Conservation (phyloP, 257 asterid species). For the Nicotiana benthamiana region DNA sequence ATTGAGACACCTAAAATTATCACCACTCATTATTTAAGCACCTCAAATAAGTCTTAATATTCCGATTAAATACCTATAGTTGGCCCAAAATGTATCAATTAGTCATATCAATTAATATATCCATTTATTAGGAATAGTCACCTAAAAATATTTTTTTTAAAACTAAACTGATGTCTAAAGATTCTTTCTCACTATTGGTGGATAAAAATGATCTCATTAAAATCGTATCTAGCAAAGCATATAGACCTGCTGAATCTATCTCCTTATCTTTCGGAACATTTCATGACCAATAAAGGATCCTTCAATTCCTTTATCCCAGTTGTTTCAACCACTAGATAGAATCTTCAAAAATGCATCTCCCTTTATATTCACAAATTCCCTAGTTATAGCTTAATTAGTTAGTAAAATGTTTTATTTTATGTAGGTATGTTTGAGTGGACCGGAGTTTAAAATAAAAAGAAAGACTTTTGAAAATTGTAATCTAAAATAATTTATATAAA, state of each 20-base stretch:
- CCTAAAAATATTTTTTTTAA: not conserved
- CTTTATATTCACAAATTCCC: not conserved
- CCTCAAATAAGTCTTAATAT: too few species aligned
- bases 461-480: too few species aligned
- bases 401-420: too few species aligned
- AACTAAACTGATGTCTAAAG: not conserved
- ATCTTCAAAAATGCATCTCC: not conserved
- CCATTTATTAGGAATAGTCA: not conserved
- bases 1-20: too few species aligned
- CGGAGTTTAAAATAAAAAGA: too few species aligned
- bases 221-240: not conserved
- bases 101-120: not conserved
- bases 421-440: too few species aligned
- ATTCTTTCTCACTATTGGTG: not conserved
- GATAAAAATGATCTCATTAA: not conserved
- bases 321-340: not conserved
- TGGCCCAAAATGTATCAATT: too few species aligned
- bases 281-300: conserved; percentile 1
- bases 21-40: too few species aligned
- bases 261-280: conserved; percentile 8
- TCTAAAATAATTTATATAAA: too few species aligned
- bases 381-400: not conserved
- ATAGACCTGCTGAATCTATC: not conserved
- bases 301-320: not conserved
- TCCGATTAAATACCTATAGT: too few species aligned